These are phyloP conservation scores for Micromonas pusilla DNA, from an alignment of 139 green algal genomes.

Conservation along the genomic window DNA sequence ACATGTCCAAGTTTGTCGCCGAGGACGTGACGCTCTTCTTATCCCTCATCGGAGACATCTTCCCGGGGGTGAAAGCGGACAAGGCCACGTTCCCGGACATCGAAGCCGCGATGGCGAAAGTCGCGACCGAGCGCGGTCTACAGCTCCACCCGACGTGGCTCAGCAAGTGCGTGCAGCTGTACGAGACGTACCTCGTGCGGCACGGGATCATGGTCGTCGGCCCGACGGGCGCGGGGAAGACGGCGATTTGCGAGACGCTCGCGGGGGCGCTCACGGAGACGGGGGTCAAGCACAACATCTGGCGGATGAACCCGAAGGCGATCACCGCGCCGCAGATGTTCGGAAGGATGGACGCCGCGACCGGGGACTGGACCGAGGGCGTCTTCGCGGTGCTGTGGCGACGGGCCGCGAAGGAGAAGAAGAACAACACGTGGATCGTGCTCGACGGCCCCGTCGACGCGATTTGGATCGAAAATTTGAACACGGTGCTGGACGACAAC, in stretches of 20 bases:
- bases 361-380: constrained; percentile 75
- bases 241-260: constrained; percentile 73
- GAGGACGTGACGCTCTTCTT: constrained; percentile 80
- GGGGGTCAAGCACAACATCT: constrained; percentile 64
- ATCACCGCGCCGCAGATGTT: constrained; percentile 64
- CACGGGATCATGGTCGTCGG: constrained; percentile 83
- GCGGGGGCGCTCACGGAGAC: constrained; percentile 65
- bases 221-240: constrained; percentile 76
- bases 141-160: constrained; percentile 53
- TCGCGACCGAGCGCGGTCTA: constrained; percentile 44
- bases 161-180: constrained; percentile 78
- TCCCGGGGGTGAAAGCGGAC: constrained; percentile 47
- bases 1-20: constrained; percentile 81
- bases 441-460: constrained; percentile 79
- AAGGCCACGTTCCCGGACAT: constrained; percentile 58
- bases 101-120: constrained; percentile 75
- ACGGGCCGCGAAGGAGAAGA: constrained; percentile 65
- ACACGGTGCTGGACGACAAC: constrained; percentile 84
- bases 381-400: constrained; percentile 70
- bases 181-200: constrained; percentile 73
- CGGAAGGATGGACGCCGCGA: constrained; percentile 66
- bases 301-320: constrained; percentile 71
- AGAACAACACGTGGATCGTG: constrained; percentile 59
- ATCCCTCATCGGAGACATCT: constrained; percentile 67
- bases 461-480: constrained; percentile 86